phyloP scores from a whole-genome alignment of 805 yeast species.

The Starmerella sp. region DNA sequence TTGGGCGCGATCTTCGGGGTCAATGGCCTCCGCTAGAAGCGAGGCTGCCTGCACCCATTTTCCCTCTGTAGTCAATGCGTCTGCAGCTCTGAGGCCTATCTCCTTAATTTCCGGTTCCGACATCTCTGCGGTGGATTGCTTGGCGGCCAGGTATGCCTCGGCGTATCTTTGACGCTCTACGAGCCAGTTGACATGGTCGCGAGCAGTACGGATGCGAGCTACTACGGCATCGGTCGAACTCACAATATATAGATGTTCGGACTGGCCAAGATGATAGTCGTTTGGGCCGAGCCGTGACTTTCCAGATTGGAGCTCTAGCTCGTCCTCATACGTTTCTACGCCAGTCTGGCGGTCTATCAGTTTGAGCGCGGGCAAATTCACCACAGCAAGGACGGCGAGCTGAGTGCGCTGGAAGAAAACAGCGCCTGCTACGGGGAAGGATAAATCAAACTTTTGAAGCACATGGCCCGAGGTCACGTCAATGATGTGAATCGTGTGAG shows the following conservation, averaged over 20 bases:
- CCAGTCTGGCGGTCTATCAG: constrained; percentile 55
- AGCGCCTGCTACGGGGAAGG: constrained; percentile 14
- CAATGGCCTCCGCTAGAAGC: constrained; percentile 5
- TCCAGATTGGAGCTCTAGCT: constrained; percentile 46
- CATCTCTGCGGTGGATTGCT: background rate
- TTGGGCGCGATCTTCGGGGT: constrained; percentile 25
- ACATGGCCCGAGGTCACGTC: constrained; percentile 13
- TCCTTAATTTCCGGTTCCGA: background rate
- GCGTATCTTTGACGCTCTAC: constrained; percentile 40
- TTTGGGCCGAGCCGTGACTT: constrained; percentile 56
- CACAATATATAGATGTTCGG: constrained; percentile 48
- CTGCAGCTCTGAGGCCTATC: constrained; percentile 48
- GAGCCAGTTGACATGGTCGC: constrained; percentile 68
- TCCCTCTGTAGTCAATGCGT: constrained; percentile 18
- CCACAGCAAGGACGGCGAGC: constrained; percentile 14
- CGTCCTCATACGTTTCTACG: constrained; percentile 69
- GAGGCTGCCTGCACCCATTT: constrained; percentile 4
- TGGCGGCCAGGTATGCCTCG: constrained; percentile 47
- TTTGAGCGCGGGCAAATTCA: constrained; percentile 50
- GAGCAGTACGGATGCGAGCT: constrained; percentile 56
- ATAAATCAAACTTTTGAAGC: background rate
- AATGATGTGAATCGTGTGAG: constrained; percentile 59
- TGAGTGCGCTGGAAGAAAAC: constrained; percentile 8
- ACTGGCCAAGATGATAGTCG: constrained; percentile 41
- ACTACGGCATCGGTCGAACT: constrained; percentile 74